Percentiles rank a stretch among this genome's conserved stretches.
Conservation (phyloP, 805 yeast genomes). For the Naumovozyma castellii region DNA sequence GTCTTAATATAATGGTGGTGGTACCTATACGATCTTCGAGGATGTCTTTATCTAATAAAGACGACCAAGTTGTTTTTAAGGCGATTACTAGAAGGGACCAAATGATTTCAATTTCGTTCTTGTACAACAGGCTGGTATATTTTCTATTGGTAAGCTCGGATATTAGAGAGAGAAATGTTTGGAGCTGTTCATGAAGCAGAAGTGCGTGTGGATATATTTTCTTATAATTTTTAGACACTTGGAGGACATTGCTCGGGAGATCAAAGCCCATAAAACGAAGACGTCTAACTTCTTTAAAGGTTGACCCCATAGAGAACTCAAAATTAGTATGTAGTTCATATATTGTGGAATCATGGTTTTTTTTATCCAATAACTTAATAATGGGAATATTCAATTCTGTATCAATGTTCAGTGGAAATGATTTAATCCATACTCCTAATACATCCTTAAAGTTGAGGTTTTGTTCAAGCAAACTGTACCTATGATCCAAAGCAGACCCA, state of each 20-base stretch:
- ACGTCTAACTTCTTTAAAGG: slow-evolving; percentile 47
- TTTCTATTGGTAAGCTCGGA: slow-evolving; percentile 29
- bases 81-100: slow-evolving; percentile 30
- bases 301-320: slow-evolving; percentile 33
- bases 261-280: slow-evolving; percentile 42
- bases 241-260: slow-evolving; percentile 44
- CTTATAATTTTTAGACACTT: slow-evolving; percentile 41
- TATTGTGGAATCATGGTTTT: too few relatives aligned
- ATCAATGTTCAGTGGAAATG: slow-evolving; percentile 16
- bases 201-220: slow-evolving; percentile 49
- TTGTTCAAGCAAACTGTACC: slow-evolving; percentile 36
- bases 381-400: slow-evolving; percentile 14
- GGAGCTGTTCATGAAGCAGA: slow-evolving; percentile 43
- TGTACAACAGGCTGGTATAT: slow-evolving; percentile 36
- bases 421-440: slow-evolving; percentile 42
- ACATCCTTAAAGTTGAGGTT: slow-evolving; percentile 37
- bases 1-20: too few relatives aligned
- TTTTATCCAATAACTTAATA: slow-evolving; percentile 34
- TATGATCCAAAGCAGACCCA: slow-evolving; percentile 53
- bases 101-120: slow-evolving; percentile 28
- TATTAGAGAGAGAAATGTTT: slow-evolving; percentile 31
- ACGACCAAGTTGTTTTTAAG: slow-evolving; percentile 42
- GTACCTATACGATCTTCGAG: not conserved
- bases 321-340: slow-evolving; percentile 41
- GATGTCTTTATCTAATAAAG: slow-evolving; percentile 20